These are phyloP conservation scores for Podospora tetraspora DNA, from an alignment of 495 filamentous ascomycete genomes.

Conservation along the genomic window DNA sequence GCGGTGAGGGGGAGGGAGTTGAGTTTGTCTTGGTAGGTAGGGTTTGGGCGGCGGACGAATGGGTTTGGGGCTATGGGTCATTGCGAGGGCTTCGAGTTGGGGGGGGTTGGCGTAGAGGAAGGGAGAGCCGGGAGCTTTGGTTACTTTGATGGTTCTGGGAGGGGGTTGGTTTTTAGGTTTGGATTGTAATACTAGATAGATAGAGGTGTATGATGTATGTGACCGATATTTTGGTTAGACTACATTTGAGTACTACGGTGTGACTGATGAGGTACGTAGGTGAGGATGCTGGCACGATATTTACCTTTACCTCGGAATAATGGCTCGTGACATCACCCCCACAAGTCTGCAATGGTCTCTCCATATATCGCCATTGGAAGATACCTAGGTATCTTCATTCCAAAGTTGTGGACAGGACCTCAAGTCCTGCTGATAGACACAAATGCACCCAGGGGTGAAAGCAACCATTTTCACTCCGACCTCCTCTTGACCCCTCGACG, in stretches of 20 bases:
- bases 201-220: not conserved
- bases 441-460: not conserved
- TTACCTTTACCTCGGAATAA: too few relatives aligned
- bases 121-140: not conserved
- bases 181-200: not conserved
- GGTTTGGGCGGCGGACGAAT: not conserved
- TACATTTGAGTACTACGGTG: not conserved
- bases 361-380: not conserved
- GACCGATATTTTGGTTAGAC: not conserved
- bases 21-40: not conserved
- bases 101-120: not conserved
- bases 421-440: not conserved
- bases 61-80: not conserved
- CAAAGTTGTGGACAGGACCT: not conserved
- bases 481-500: not conserved
- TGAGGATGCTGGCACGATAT: too few relatives aligned
- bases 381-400: not conserved
- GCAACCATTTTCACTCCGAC: not conserved
- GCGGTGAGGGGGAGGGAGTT: not conserved
- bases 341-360: not conserved
- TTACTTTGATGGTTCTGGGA: not conserved
- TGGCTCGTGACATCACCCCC: too few relatives aligned
- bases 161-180: not conserved
- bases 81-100: not conserved
- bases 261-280: not conserved